Evolutionary conservation across 305 asterid species (phyloP).

Genomic region (Solanum hybrid): DNA sequence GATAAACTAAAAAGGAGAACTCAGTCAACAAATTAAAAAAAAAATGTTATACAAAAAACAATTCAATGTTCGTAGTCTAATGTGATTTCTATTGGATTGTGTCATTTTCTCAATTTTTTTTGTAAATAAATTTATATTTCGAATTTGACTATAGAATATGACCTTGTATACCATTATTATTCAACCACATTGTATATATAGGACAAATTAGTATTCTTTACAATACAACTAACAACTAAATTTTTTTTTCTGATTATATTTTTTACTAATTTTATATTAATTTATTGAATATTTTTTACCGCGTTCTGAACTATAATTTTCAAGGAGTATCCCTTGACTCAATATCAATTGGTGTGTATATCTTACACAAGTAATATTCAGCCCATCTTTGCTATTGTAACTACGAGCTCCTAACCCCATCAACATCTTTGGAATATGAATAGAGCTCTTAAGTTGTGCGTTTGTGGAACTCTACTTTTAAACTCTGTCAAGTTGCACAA

Average conservation of each 20-base stretch:
- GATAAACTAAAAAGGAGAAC: neutral
- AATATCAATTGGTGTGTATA: neutral
- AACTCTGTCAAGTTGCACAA: neutral
- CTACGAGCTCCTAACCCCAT: neutral
- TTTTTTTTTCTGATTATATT: too few relatives aligned
- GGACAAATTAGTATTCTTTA: neutral
- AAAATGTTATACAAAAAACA: neutral
- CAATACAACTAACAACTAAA: neutral
- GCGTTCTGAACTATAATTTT: too few relatives aligned
- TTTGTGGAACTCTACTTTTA: neutral
- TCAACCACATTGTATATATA: neutral
- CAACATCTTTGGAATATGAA: neutral
- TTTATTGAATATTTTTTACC: neutral
- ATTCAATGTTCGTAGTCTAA: neutral
- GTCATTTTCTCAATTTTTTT: neutral
- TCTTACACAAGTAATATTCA: neutral
- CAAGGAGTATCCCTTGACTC: neutral
- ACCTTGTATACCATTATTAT: neutral
- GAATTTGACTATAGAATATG: neutral
- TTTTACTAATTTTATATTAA: too few relatives aligned
- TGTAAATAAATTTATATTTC: neutral
- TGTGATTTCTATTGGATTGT: neutral
- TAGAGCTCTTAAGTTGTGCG: too few relatives aligned
- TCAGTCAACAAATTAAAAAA: too few relatives aligned
- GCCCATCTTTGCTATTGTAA: neutral